phyloP scores from a whole-genome alignment of 768 basidiomycete genomes.

The Pluteus cervinus region DNA sequence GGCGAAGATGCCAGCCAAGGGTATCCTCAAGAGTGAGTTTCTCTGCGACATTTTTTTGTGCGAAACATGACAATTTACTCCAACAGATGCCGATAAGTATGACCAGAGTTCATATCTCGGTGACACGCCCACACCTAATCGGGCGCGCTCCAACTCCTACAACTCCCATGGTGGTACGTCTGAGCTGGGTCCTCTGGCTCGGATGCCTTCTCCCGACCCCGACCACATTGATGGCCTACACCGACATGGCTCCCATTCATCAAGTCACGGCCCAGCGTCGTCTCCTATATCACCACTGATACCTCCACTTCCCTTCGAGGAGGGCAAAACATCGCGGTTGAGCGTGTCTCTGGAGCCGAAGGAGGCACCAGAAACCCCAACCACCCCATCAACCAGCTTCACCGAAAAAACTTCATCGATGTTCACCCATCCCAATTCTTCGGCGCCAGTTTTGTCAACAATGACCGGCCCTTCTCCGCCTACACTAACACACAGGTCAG shows the following conservation, averaged over 20 bases:
- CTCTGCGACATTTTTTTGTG: conserved; percentile 2
- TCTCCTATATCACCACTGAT: conserved; percentile 52
- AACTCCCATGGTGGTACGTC: conserved; percentile 44
- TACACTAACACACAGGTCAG: conserved; percentile 63
- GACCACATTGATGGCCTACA: conserved; percentile 87
- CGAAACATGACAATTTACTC: conserved; percentile 1
- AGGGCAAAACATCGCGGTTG: too few species aligned
- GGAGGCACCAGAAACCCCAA: conserved; percentile 30
- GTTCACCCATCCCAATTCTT: conserved; percentile 88
- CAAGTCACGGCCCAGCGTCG: conserved; percentile 27
- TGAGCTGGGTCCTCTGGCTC: conserved; percentile 72
- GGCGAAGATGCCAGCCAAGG: conserved; percentile 59
- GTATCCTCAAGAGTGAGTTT: conserved; percentile 84
- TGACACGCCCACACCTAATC: conserved; percentile 41
- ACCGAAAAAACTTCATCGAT: conserved; percentile 42
- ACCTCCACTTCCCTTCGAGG: conserved; percentile 58
- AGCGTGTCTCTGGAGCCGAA: conserved; percentile 37
- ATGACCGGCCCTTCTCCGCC: conserved; percentile 42
- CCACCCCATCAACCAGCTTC: conserved; percentile 22
- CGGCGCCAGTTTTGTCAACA: conserved; percentile 77
- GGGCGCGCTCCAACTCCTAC: conserved; percentile 82
- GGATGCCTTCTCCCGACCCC: conserved; percentile 78
- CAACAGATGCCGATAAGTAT: conserved; percentile 61
- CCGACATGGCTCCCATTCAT: conserved; percentile 55
- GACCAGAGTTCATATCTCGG: conserved; percentile 52